Conservation (phyloP, 2,329 filamentous ascomycete species). For the Aureobasidium lini region DNA sequence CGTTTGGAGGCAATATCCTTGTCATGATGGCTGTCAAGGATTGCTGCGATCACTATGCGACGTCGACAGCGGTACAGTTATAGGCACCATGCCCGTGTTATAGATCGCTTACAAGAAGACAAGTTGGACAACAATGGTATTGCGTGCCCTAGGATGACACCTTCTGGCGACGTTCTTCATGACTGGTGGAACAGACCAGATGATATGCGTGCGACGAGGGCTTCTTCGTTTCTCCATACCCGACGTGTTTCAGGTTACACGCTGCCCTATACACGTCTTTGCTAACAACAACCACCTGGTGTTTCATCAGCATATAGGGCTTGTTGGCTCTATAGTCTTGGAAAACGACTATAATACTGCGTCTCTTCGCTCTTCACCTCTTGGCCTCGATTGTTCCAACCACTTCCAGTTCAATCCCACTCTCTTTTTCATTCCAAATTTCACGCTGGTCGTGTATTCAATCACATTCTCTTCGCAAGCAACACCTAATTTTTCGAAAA, state of each 20-base stretch:
- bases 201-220: background rate
- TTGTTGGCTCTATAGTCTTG: background rate
- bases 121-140: too few species aligned
- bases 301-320: background rate
- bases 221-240: background rate
- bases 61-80: too few species aligned
- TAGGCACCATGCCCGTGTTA: too few species aligned
- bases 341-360: background rate
- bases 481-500: background rate
- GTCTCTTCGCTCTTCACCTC: background rate
- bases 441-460: background rate
- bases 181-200: background rate
- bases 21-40: too few species aligned
- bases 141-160: background rate
- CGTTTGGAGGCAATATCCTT: too few species aligned
- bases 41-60: too few species aligned
- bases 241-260: background rate
- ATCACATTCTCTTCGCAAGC: background rate
- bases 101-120: too few species aligned
- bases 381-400: background rate
- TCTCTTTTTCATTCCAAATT: background rate
- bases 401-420: background rate
- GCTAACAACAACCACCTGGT: background rate
- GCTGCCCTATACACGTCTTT: background rate
- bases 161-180: background rate